Percentiles rank a stretch among this genome's conserved stretches.
Evolutionary conservation across 352 stramenopile species (phyloP).

Genomic region (Globisporangium rhizosaccharum): DNA sequence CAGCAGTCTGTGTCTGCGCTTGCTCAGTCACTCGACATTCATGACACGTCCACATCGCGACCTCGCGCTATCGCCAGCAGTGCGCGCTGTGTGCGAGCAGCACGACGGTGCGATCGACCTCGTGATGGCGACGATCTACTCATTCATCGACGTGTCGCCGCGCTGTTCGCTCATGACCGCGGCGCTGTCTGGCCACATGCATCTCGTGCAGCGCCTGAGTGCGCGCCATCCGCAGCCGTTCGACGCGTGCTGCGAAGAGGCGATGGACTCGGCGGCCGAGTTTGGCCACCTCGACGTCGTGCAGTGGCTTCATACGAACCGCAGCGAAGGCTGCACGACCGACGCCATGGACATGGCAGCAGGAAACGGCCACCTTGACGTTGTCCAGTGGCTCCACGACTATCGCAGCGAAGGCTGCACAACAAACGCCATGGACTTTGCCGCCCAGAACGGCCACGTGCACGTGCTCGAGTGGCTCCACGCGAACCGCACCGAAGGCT

Average conservation of each 20-base stretch:
- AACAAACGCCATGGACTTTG: slow-evolving; percentile 22
- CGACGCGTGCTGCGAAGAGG: slow-evolving; percentile 21
- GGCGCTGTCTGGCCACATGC: slow-evolving; percentile 39
- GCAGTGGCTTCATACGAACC: slow-evolving; percentile 27
- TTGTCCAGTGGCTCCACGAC: slow-evolving; percentile 31
- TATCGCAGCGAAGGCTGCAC: slow-evolving; percentile 25
- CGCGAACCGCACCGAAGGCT: slow-evolving; percentile 26
- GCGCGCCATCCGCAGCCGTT: slow-evolving; percentile 17
- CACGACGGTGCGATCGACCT: slow-evolving; percentile 39
- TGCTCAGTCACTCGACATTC: no score
- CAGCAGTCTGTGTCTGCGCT: no score
- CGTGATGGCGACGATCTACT: slow-evolving; percentile 41
- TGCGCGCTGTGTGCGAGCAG: slow-evolving; percentile 40
- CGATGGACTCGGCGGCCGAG: slow-evolving; percentile 29
- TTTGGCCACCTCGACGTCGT: slow-evolving; percentile 23
- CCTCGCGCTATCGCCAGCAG: slow-evolving; percentile 36
- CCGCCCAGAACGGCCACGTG: slow-evolving; percentile 25
- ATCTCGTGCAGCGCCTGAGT: slow-evolving; percentile 57
- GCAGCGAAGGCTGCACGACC: slow-evolving; percentile 24
- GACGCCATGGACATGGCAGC: slow-evolving; percentile 33
- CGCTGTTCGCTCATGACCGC: slow-evolving; percentile 50
- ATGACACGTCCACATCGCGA: not conserved
- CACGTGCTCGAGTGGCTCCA: slow-evolving; percentile 31
- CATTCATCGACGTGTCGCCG: slow-evolving; percentile 48
- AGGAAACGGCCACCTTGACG: slow-evolving; percentile 19